Percentiles rank a stretch among this genome's conserved stretches.
These are phyloP conservation scores for Aspergillus luchuensis DNA, from an alignment of 2,329 filamentous ascomycete species.

Conservation along the genomic window DNA sequence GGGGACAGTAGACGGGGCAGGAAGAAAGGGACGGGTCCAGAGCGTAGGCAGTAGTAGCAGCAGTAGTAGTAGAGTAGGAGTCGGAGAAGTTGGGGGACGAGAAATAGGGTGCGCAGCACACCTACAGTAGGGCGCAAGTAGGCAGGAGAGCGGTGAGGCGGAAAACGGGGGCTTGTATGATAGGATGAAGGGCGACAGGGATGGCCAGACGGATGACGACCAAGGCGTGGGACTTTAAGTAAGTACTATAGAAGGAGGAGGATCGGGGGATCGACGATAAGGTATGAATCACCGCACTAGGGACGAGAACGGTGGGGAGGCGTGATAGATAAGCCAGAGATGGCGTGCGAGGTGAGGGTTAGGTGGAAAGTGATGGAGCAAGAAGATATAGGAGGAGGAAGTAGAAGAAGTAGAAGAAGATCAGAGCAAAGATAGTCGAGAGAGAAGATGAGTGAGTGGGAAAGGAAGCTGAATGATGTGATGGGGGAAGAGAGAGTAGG, in stretches of 20 bases:
- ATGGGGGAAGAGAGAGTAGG: constrained; percentile 19
- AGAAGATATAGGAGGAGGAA: constrained; percentile 1
- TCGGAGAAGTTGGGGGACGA: background rate
- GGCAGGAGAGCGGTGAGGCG: constrained; percentile 25
- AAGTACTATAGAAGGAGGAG: background rate
- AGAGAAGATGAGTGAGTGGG: constrained; percentile 17
- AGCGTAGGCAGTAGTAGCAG: background rate
- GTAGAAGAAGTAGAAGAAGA: background rate
- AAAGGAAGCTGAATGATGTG: constrained; percentile 31
- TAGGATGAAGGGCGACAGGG: constrained; percentile 14
- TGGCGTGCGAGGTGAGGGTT: background rate
- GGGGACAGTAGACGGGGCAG: background rate
- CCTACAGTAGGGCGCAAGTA: constrained; percentile 1
- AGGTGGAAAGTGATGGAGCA: background rate
- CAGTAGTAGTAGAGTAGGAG: background rate
- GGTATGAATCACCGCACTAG: background rate
- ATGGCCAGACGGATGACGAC: constrained; percentile 9
- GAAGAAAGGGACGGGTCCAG: background rate
- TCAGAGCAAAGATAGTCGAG: constrained; percentile 8
- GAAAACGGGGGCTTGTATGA: constrained; percentile 15
- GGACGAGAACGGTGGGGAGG: background rate
- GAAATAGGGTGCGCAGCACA: background rate
- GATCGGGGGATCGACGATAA: background rate
- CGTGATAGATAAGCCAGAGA: constrained; percentile 1
- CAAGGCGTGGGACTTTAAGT: constrained; percentile 6